A percentile compares a stretch with the other conserved stretches of the same genome.
Conservation (phyloP, 2,329 filamentous ascomycete genomes). For the Verticillium tricorpus region DNA sequence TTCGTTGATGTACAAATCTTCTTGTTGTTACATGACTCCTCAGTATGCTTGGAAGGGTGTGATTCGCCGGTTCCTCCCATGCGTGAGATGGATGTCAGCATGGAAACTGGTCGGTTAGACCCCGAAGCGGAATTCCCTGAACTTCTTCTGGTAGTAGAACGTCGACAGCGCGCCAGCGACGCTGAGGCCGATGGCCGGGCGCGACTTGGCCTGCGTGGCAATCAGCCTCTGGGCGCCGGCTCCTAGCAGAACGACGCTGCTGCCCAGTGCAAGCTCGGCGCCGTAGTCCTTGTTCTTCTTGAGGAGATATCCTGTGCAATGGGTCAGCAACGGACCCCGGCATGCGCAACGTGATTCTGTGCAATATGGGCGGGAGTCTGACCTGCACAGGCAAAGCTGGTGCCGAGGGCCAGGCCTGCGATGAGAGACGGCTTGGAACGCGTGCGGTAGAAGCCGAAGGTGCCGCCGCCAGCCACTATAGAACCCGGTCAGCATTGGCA, state of each 20-base stretch:
- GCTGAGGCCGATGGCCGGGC: conserved; percentile 28
- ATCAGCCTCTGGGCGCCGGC: conserved; percentile 32
- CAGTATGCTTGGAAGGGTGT: too few species aligned
- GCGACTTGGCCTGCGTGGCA: conserved; percentile 31
- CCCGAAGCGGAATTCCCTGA: conserved; percentile 33
- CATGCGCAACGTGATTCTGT: neutral
- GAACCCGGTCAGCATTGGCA: conserved; percentile 1
- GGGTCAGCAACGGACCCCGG: neutral
- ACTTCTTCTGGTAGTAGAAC: conserved; percentile 37
- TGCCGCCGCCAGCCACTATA: conserved; percentile 26
- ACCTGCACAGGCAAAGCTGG: conserved; percentile 26
- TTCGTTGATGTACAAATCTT: too few species aligned
- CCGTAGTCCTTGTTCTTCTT: conserved; percentile 38
- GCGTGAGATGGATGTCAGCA: neutral
- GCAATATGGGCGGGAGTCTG: neutral
- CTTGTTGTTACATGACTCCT: too few species aligned
- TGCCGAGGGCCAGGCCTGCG: conserved; percentile 24
- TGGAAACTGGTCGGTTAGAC: conserved; percentile 18
- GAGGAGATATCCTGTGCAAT: conserved; percentile 30
- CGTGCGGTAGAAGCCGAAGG: conserved; percentile 23
- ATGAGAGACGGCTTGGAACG: conserved; percentile 26
- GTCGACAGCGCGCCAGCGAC: conserved; percentile 29
- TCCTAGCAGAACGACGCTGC: conserved; percentile 30
- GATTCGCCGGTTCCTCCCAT: too few species aligned
- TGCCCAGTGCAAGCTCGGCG: conserved; percentile 34